Base-by-base conservation (phyloP, 768 basidiomycete species). In the Cantharellus anzutake region DNA sequence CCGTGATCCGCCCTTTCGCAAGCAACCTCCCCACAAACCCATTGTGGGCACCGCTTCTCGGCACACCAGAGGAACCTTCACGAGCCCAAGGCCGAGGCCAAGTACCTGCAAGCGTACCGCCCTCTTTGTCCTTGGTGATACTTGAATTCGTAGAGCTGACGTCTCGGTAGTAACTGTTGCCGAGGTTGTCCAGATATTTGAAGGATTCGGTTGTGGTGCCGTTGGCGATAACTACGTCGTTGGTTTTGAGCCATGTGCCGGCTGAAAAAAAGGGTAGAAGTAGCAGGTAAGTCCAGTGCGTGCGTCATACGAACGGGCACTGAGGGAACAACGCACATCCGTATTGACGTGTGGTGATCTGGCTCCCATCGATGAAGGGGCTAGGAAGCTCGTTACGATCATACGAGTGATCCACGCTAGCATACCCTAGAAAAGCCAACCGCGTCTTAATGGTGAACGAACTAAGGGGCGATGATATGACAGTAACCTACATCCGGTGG, bases 151-250 rank as follows among this genome's bases (percentile, higher is more conserved):
- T 76, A 2, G 83, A 81, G 61, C 79, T 73, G 59, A 88, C 84
- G 34, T 71, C 65, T 59, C 84, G 73, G 59, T 69, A 68, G 68
- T 75, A 88, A 0, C 83, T 83, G 68, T 86, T 81, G 56, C 79
- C 81, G 3, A 70, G 68, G 51, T 65, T 64, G 66, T 87, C 83
- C 5, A 67, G 63, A 66, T 86, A 89, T 41, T 67, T 69, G 69
- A 87, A 81, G 0, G 74, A 76, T 67, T 86, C 86, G 69, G 76
- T 78, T 69, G 73, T 84, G 3, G 81, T 83, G 38, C 84, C 84
- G 59, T 84, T 84, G 0, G 81, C 84, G 4, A 69, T 68, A 66
- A 79, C 81, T 7, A 79, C 78, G 1, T 70, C 68, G 40, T 73
- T 66, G 0, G 71, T 67, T 7, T 70, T 68, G 68, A 80, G 78